Evolutionary conservation across 345 rosid genomes (phyloP).

Genomic region (Camelina hispida): DNA sequence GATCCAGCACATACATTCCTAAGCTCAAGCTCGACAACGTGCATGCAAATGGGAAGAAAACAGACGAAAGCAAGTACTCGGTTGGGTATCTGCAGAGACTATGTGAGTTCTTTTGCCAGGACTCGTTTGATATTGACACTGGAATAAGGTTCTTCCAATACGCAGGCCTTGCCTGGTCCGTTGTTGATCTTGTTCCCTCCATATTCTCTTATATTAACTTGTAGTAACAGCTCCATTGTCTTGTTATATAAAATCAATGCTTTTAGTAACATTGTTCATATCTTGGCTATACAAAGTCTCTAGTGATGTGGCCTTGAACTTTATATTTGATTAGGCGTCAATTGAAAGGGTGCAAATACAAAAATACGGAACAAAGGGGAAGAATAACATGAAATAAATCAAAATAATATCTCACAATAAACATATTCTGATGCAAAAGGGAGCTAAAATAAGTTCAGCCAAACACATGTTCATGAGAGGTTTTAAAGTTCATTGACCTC

Average conservation of each 20-base stretch:
- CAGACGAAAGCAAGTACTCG: conserved; percentile 52
- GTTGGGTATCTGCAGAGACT: conserved; percentile 61
- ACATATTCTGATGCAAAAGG: conserved; percentile 36
- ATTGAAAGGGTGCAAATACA: background rate
- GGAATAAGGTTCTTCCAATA: conserved; percentile 90
- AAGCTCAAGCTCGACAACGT: conserved; percentile 50
- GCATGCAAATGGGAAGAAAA: conserved; percentile 50
- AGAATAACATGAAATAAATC: conserved; percentile 14
- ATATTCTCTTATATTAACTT: conserved; percentile 59
- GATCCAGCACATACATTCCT: conserved; percentile 71
- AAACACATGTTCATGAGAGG: conserved; percentile 37
- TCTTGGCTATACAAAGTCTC: background rate
- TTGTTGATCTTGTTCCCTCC: conserved; percentile 90
- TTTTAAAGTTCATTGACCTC: conserved; percentile 32
- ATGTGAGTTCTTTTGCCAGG: conserved; percentile 51
- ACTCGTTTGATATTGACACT: conserved; percentile 74
- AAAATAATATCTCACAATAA: conserved; percentile 34
- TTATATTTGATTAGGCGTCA: background rate
- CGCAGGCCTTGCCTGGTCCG: conserved; percentile 98
- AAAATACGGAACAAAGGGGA: conserved; percentile 4
- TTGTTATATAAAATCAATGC: conserved; percentile 10
- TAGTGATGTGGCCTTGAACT: background rate
- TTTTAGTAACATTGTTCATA: background rate
- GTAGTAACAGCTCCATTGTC: conserved; percentile 39
- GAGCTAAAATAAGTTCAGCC: conserved; percentile 38